phyloP scores from a whole-genome alignment of 345 rosid species.

The Pelargonium nanum region DNA sequence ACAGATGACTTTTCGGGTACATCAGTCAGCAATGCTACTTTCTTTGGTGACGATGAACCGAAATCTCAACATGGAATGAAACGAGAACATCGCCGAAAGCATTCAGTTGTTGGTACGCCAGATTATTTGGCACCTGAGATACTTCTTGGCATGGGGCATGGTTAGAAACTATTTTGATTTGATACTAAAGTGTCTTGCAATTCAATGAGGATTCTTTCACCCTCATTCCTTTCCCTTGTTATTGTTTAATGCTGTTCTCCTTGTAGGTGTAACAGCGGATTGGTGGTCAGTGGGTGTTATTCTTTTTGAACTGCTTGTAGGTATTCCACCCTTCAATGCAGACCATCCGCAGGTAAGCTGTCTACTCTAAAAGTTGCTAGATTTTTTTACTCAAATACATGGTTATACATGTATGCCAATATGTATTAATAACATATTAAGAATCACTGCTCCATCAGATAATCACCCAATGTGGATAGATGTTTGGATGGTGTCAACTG shows the following conservation, averaged over 20 bases:
- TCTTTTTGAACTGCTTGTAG: slow-evolving; percentile 85
- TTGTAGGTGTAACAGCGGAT: slow-evolving; percentile 84
- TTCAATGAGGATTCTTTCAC: background rate
- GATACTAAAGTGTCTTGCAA: background rate
- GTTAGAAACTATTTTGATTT: slow-evolving; percentile 28
- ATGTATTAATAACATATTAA: too few relatives aligned
- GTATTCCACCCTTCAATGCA: slow-evolving; percentile 94
- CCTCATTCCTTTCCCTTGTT: background rate
- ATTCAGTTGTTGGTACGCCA: slow-evolving; percentile 82
- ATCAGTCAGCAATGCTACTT: slow-evolving; percentile 41
- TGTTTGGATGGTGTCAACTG: slow-evolving; percentile 5
- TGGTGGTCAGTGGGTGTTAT: slow-evolving; percentile 99
- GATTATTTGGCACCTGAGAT: slow-evolving; percentile 99
- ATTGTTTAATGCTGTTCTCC: slow-evolving; percentile 13
- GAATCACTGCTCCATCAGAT: too few relatives aligned
- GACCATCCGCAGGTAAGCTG: slow-evolving; percentile 69
- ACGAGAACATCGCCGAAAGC: slow-evolving; percentile 61
- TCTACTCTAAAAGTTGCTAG: background rate
- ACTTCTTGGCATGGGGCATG: slow-evolving; percentile 97
- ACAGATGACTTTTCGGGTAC: slow-evolving; percentile 89
- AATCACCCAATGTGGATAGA: too few relatives aligned
- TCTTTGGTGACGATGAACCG: slow-evolving; percentile 45
- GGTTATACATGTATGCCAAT: too few relatives aligned
- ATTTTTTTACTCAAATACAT: background rate
- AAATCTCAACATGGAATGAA: slow-evolving; percentile 26